Base-by-base conservation (phyloP, 345 rosid species). In the Isatis tinctoria region DNA sequence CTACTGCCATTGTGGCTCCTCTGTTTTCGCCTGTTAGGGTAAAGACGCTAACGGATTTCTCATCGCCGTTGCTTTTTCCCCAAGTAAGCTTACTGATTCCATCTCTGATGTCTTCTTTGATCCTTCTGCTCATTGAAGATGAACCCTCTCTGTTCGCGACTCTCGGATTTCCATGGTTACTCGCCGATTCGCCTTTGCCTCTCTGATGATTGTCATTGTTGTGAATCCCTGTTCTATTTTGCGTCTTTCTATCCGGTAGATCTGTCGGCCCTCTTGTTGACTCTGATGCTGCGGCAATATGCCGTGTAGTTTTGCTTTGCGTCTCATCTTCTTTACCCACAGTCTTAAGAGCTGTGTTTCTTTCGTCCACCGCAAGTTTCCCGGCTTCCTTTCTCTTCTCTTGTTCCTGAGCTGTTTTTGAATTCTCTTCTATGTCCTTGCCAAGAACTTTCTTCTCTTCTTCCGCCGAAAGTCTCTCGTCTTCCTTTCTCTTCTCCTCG, bases 21-120 rank as follows among this genome's bases (percentile, higher is more conserved):
- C 69, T 87, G 82, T 90, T 92, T 78, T 96, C 98, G 13, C 98
- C 98, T 3, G 97, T 88, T 43, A 92, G 66, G 11, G 97, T 90
- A 35, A 83, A 62, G 30, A 87, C 71, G 47, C 82, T 78, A 12
- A 78, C 82, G 1, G 78, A 69, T 74, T 80, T 80, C 62, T 84
- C 87, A 36, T 77, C 85, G 2, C 37, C 54, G 78, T 86, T 80
- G 72, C 75, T 56, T 48, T 67, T 74, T 61, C 78, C 88, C 58
- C 77, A 52, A 28, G 82, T 66, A 67, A 92, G 83, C 82, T 81
- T 81, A 37, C 82, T 83, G 44, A 87, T 79, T 28, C 89, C 82
- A 81, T 85, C 87, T 12, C 79, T 83, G 20, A 86, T 43, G 47
- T 96, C 93, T 73, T 89, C 90, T 64, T 87, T 69, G 47, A 78